Conservation (phyloP, 2,329 filamentous ascomycete species). For the Fusarium tupiense region DNA sequence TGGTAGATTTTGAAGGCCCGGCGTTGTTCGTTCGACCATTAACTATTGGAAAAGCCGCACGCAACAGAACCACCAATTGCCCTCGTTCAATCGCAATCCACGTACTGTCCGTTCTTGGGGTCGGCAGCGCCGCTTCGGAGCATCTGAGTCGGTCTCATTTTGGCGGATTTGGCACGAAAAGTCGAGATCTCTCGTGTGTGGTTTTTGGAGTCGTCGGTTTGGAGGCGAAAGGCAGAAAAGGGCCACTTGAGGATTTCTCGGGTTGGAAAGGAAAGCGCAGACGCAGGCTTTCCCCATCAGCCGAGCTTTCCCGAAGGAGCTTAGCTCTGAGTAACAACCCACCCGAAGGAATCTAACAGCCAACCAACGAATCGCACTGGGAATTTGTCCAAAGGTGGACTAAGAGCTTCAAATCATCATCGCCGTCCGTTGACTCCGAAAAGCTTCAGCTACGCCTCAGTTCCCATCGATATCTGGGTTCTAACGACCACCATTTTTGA, state of each 20-base stretch:
- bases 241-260: conserved; percentile 44
- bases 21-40: conserved; percentile 16
- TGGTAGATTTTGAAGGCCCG: conserved; percentile 19
- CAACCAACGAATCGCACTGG: conserved; percentile 36
- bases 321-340: conserved; percentile 43
- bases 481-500: conserved; percentile 1
- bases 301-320: conserved; percentile 49
- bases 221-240: conserved; percentile 41
- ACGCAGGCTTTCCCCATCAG: conserved; percentile 41
- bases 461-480: conserved; percentile 15
- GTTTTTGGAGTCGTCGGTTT: conserved; percentile 37
- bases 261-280: conserved; percentile 42
- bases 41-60: conserved; percentile 48
- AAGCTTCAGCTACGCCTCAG: conserved; percentile 35
- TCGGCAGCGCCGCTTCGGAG: conserved; percentile 47
- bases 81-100: conserved; percentile 28
- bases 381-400: conserved; percentile 27
- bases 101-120: conserved; percentile 51
- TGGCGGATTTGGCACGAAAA: conserved; percentile 42
- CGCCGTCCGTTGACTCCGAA: conserved; percentile 40
- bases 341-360: conserved; percentile 17
- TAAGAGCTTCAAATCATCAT: conserved; percentile 44
- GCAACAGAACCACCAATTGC: conserved; percentile 32
- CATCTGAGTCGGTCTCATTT: conserved; percentile 55
- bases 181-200: conserved; percentile 33